Conservation (phyloP, 2,329 filamentous ascomycete genomes). For the Talaromyces sp. region DNA sequence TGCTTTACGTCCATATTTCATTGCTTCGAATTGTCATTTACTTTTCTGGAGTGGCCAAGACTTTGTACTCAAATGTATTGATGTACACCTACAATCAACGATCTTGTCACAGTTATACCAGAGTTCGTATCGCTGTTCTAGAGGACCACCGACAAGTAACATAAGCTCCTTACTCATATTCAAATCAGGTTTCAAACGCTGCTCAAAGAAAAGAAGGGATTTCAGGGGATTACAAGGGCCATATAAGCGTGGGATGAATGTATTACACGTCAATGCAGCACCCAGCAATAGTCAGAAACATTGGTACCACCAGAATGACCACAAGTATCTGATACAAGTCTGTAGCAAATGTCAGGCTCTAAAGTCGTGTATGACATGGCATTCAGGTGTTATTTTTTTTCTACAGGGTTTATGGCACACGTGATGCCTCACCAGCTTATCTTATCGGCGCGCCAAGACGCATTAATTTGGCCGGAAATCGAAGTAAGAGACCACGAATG, state of each 20-base stretch:
- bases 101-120: not conserved
- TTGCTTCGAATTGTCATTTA: not conserved
- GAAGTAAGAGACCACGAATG: not conserved
- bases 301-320: not conserved
- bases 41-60: not conserved
- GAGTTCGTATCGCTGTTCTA: not conserved
- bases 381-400: no score
- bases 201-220: not conserved
- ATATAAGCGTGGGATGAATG: not conserved
- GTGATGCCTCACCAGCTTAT: conserved; percentile 2
- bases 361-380: not conserved
- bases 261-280: not conserved
- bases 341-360: not conserved
- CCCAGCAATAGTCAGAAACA: not conserved
- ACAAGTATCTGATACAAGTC: no score
- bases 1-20: not conserved
- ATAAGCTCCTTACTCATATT: no score
- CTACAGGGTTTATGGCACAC: not conserved
- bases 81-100: not conserved
- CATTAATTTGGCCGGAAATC: not conserved
- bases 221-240: not conserved
- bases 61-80: not conserved
- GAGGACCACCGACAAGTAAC: no score
- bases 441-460: conserved; percentile 8
- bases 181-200: not conserved